A percentile compares a stretch with the other conserved stretches of the same genome.
Conservation (phyloP, 2,329 filamentous ascomycete species). For the Ascochyta viciae-villosae region DNA sequence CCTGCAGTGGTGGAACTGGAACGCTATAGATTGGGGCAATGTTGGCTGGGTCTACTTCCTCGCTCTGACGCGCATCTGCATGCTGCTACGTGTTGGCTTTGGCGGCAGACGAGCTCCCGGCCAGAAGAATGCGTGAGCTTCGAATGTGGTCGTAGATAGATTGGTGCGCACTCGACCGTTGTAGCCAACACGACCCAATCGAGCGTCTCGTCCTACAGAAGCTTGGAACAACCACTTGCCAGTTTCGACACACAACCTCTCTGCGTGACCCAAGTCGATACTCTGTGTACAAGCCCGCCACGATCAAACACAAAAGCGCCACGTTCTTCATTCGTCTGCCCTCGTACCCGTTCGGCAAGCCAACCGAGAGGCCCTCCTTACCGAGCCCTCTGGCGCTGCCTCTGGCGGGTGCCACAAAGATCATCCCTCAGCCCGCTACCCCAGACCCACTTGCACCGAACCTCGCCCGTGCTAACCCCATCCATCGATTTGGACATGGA, state of each 20-base stretch:
- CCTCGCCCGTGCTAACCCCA: conserved; percentile 2
- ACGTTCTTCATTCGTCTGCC: conserved; percentile 8
- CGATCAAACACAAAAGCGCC: conserved; percentile 1
- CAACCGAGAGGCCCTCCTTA: conserved; percentile 16
- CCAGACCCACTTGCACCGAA: conserved; percentile 11
- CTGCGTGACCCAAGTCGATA: conserved; percentile 3
- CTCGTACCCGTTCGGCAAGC: conserved; percentile 18
- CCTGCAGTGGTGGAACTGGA: conserved; percentile 69
- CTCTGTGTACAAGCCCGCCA: background rate
- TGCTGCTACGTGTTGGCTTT: conserved; percentile 40
- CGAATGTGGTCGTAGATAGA: conserved; percentile 5
- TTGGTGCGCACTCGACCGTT: background rate
- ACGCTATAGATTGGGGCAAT: conserved; percentile 72
- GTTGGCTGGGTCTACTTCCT: conserved; percentile 74
- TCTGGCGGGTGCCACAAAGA: conserved; percentile 15
- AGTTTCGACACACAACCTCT: background rate
- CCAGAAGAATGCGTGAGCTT: conserved; percentile 12
- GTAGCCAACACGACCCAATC: background rate
- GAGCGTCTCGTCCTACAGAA: conserved; percentile 12
- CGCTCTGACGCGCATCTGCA: conserved; percentile 49
- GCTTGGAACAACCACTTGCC: conserved; percentile 1
- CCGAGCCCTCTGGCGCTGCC: conserved; percentile 6
- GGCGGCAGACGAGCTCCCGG: background rate
- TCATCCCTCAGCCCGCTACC: conserved; percentile 17
- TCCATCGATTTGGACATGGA: background rate